A percentile compares a stretch with the other conserved stretches of the same genome.
These are phyloP conservation scores for Aspergillus bombycis DNA, from an alignment of 2,329 filamentous ascomycete genomes.

Conservation along the genomic window DNA sequence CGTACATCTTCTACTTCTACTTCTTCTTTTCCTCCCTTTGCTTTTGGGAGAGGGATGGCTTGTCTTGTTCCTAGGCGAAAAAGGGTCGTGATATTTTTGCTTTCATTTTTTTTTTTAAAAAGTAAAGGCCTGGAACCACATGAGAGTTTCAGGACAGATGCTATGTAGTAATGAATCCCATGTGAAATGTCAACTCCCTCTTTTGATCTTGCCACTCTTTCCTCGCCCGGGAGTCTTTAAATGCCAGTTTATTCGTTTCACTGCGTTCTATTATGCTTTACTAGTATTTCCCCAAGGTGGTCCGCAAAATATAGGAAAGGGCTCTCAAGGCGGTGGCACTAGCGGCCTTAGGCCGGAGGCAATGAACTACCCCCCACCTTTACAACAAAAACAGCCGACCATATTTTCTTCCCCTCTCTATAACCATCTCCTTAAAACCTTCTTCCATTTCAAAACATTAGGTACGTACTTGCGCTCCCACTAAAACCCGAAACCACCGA, in stretches of 20 bases:
- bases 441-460: constrained; percentile 4
- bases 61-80: neutral
- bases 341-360: constrained; percentile 24
- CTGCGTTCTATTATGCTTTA: neutral
- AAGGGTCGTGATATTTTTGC: neutral
- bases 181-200: too few species aligned
- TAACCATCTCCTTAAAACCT: constrained; percentile 14
- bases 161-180: constrained; percentile 17
- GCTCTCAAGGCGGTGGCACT: constrained; percentile 20
- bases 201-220: neutral
- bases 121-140: constrained; percentile 5
- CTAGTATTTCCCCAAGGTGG: neutral
- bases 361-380: constrained; percentile 28
- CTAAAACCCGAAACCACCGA: too few species aligned
- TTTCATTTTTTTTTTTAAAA: neutral
- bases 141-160: constrained; percentile 7
- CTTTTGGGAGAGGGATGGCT: neutral
- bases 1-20: constrained; percentile 3
- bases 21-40: neutral
- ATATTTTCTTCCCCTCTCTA: constrained; percentile 25
- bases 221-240: neutral
- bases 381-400: constrained; percentile 25
- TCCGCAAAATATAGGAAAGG: neutral
- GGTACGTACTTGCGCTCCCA: neutral
- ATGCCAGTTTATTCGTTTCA: neutral